These are phyloP conservation scores for Dioszegia hungarica DNA, from an alignment of 768 basidiomycete species.

Conservation along the genomic window DNA sequence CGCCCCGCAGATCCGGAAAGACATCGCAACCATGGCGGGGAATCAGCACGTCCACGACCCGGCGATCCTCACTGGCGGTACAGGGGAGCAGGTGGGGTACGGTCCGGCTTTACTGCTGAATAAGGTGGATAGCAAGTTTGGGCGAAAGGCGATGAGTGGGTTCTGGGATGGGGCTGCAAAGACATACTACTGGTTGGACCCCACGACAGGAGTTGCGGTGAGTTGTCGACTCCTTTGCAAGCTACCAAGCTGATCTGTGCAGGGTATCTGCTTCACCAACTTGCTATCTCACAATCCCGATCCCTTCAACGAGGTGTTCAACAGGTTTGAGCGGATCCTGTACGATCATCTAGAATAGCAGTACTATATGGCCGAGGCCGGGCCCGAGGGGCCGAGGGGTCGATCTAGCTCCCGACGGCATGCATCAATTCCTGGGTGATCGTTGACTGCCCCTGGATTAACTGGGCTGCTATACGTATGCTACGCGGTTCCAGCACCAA, in stretches of 20 bases:
- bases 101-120: conserved; percentile 5
- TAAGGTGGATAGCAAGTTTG: conserved; percentile 1
- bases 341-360: conserved; percentile 10
- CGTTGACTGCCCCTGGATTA: too few relatives aligned
- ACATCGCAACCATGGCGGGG: conserved; percentile 3
- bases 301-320: conserved; percentile 16
- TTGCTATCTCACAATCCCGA: conserved; percentile 17
- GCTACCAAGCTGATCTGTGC: neutral
- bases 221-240: neutral
- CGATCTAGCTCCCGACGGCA: too few relatives aligned
- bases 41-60: conserved; percentile 7
- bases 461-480: too few relatives aligned
- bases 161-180: conserved; percentile 20
- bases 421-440: too few relatives aligned
- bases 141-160: conserved; percentile 8
- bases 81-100: neutral
- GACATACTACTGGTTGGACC: conserved; percentile 16
- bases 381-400: too few relatives aligned
- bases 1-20: neutral
- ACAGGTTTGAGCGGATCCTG: conserved; percentile 19
- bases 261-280: conserved; percentile 27
- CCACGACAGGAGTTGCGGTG: conserved; percentile 13
- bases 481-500: too few relatives aligned
- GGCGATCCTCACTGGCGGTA: neutral
- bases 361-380: too few relatives aligned